phyloP scores from a whole-genome alignment of 352 stramenopile species.

The Globisporangium paroecandrum region DNA sequence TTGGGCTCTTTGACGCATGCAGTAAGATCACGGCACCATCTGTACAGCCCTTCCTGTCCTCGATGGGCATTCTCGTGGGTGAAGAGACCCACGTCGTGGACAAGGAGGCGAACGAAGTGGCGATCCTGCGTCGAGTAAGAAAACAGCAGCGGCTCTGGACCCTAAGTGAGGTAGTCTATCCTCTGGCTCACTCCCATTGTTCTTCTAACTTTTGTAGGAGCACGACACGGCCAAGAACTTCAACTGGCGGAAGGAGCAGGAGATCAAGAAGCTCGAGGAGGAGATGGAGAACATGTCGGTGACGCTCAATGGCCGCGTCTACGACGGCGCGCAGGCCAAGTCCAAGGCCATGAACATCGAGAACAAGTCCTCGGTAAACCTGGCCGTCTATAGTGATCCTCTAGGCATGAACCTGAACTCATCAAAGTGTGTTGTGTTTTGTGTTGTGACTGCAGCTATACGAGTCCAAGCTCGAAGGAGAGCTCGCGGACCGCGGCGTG shows the following conservation, averaged over 20 bases:
- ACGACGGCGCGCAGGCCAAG: constrained; percentile 54
- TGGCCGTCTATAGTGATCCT: neutral
- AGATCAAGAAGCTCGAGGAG: constrained; percentile 78
- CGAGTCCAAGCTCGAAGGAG: constrained; percentile 75
- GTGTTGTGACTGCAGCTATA: constrained; percentile 40
- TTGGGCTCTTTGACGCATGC: neutral
- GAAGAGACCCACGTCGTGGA: constrained; percentile 79
- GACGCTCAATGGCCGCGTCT: constrained; percentile 59
- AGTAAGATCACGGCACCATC: constrained; percentile 66
- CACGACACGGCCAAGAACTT: constrained; percentile 60
- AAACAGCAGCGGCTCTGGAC: neutral
- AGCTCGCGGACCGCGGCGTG: constrained; percentile 61
- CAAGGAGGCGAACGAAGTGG: constrained; percentile 75
- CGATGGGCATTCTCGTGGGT: constrained; percentile 65
- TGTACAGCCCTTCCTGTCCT: constrained; percentile 69
- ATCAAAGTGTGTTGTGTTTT: neutral
- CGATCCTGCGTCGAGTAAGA: constrained; percentile 53
- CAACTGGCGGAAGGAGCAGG: constrained; percentile 65
- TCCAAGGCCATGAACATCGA: constrained; percentile 64
- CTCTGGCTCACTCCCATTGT: neutral
- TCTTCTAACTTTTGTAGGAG: constrained; percentile 34
- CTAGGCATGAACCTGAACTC: neutral
- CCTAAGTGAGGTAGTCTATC: neutral
- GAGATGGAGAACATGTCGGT: constrained; percentile 74
- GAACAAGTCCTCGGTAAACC: constrained; percentile 66